Percentiles rank a stretch among this genome's conserved stretches.
Evolutionary conservation across 176 grass and related monocot species (phyloP).

Genomic region (Luzula sylvatica): DNA sequence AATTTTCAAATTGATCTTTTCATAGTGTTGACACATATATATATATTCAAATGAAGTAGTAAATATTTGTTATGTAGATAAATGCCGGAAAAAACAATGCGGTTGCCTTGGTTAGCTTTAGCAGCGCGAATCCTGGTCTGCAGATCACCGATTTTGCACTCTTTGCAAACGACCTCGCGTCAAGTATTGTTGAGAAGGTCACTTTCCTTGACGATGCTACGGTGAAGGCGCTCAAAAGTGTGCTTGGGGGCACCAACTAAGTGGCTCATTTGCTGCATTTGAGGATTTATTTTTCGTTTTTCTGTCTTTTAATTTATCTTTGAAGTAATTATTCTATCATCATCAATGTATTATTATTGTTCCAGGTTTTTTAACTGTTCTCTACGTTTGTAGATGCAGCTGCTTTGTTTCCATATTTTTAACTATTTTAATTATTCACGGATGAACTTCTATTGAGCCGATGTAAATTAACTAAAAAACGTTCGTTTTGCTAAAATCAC

Average conservation of each 20-base stretch:
- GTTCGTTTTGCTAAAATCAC: too few relatives aligned
- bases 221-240: constrained; percentile 72
- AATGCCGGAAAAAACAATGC: constrained; percentile 33
- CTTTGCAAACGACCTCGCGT: constrained; percentile 66
- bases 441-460: too few relatives aligned
- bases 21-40: too few relatives aligned
- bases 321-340: too few relatives aligned
- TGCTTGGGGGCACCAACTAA: constrained; percentile 59
- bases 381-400: too few relatives aligned
- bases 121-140: constrained; percentile 52
- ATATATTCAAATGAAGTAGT: too few relatives aligned
- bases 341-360: too few relatives aligned
- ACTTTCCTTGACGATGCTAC: constrained; percentile 59
- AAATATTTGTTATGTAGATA: constrained; percentile 15
- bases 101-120: constrained; percentile 44
- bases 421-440: too few relatives aligned
- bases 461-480: too few relatives aligned
- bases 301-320: not conserved
- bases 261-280: not conserved
- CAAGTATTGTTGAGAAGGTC: constrained; percentile 47
- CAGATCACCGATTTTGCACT: constrained; percentile 69
- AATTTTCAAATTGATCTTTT: too few relatives aligned
- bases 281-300: not conserved
- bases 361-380: too few relatives aligned
- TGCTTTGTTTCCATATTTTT: too few relatives aligned